These are phyloP conservation scores for Bacterosira constricta DNA, from an alignment of 108 stramenopile species.

Conservation along the genomic window DNA sequence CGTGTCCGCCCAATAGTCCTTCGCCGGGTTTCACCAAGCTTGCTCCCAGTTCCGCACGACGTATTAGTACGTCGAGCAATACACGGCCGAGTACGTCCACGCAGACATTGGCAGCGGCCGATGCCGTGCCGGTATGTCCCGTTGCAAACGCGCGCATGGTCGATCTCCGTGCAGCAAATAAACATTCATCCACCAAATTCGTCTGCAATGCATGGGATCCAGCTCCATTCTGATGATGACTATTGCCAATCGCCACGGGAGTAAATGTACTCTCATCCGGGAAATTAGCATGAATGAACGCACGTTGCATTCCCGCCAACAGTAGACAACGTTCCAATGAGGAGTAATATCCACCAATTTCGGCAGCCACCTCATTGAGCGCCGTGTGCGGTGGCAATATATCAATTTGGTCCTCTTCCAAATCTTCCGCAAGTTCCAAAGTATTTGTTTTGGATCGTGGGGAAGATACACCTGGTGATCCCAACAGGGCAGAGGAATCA, in stretches of 20 bases:
- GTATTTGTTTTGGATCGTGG: not conserved
- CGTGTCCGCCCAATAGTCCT: slow-evolving; percentile 75
- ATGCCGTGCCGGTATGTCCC: slow-evolving; percentile 83
- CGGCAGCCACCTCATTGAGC: slow-evolving; percentile 72
- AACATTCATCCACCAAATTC: slow-evolving; percentile 77
- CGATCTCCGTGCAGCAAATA: slow-evolving; percentile 80
- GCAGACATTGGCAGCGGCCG: slow-evolving; percentile 76
- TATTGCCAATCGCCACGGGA: slow-evolving; percentile 19
- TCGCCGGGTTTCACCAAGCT: slow-evolving; percentile 79
- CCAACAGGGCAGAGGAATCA: slow-evolving; percentile 5
- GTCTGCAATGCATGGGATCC: slow-evolving; percentile 69
- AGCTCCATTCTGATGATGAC: not conserved
- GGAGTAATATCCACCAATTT: slow-evolving; percentile 83
- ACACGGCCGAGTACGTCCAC: slow-evolving; percentile 67
- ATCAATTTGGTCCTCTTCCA: slow-evolving; percentile 49
- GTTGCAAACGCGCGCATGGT: slow-evolving; percentile 86
- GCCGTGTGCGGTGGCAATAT: slow-evolving; percentile 75
- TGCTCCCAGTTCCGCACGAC: slow-evolving; percentile 72
- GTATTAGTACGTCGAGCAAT: slow-evolving; percentile 67
- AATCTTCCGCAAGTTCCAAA: slow-evolving; percentile 35
- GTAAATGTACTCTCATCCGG: slow-evolving; percentile 46
- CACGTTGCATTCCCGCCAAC: slow-evolving; percentile 85
- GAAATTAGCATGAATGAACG: slow-evolving; percentile 55
- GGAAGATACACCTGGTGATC: not conserved
- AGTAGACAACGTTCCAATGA: slow-evolving; percentile 79